phyloP scores from a whole-genome alignment of 257 asterid genomes.

The Gynochthodes officinalis region DNA sequence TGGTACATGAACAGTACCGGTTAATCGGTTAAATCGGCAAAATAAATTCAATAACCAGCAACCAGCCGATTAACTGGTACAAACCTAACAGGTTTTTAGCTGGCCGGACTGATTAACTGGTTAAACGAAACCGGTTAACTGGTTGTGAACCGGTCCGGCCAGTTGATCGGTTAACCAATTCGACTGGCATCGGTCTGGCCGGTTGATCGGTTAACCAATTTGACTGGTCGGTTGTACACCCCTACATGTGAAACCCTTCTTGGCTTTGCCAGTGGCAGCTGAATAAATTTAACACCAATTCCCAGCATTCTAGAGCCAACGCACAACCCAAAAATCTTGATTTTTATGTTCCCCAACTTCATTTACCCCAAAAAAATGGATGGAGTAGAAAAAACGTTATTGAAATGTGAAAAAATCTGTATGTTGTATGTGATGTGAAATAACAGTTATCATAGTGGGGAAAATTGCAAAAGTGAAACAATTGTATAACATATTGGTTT shows the following conservation, averaged over 20 bases:
- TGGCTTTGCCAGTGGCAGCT: neutral
- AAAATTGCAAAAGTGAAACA: neutral
- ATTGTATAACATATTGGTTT: neutral
- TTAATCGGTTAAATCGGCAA: no score
- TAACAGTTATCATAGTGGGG: neutral
- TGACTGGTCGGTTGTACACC: no score
- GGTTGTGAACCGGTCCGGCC: no score
- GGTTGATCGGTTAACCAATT: no score
- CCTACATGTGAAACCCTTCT: neutral
- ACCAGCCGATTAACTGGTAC: no score
- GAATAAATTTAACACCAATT: neutral
- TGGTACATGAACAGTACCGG: no score
- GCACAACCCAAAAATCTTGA: neutral
- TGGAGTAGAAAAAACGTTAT: neutral
- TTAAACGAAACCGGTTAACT: no score
- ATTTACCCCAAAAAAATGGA: neutral
- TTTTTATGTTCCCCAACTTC: neutral
- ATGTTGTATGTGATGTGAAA: neutral
- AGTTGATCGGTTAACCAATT: no score
- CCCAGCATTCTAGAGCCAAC: neutral
- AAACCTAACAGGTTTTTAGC: no score
- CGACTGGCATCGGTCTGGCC: no score
- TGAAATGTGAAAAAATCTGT: neutral
- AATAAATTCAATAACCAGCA: no score
- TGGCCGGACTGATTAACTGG: no score